These are phyloP conservation scores for Pseudogymnoascus verrucosus DNA, from an alignment of 2,329 filamentous ascomycete genomes.

Conservation along the genomic window DNA sequence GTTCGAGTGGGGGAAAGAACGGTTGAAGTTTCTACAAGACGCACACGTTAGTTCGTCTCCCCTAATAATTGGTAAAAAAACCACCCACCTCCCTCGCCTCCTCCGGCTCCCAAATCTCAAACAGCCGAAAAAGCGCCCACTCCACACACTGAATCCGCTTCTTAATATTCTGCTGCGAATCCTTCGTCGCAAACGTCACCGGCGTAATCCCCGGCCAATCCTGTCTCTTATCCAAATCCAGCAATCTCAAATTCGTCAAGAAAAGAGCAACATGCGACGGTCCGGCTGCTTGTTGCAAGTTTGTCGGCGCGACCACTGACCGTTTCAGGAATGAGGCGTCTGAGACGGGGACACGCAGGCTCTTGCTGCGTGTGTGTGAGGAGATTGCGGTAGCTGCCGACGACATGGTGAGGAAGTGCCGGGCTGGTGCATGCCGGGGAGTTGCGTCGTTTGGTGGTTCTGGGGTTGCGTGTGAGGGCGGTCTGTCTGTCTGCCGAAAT, in stretches of 20 bases:
- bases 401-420: constrained; percentile 17
- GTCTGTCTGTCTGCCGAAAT: not conserved
- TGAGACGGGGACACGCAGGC: constrained; percentile 20
- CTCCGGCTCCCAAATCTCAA: constrained; percentile 71
- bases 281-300: constrained; percentile 19
- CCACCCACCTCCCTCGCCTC: constrained; percentile 61
- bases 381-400: constrained; percentile 19
- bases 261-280: constrained; percentile 57
- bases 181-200: constrained; percentile 60
- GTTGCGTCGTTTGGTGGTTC: not conserved
- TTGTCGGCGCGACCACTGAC: constrained; percentile 9
- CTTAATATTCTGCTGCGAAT: constrained; percentile 67
- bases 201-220: constrained; percentile 75
- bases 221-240: constrained; percentile 65
- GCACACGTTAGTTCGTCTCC: constrained; percentile 12
- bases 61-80: not conserved
- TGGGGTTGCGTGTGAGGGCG: not conserved
- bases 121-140: constrained; percentile 86
- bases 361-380: constrained; percentile 20
- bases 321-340: constrained; percentile 16
- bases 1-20: constrained; percentile 85
- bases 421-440: not conserved
- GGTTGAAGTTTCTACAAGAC: constrained; percentile 64
- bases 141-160: constrained; percentile 75
- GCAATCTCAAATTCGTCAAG: constrained; percentile 72